Evolutionary conservation across 371 early-diverging fungal genomes (phyloP).

Genomic region (Apophysomyces ossiformis): DNA sequence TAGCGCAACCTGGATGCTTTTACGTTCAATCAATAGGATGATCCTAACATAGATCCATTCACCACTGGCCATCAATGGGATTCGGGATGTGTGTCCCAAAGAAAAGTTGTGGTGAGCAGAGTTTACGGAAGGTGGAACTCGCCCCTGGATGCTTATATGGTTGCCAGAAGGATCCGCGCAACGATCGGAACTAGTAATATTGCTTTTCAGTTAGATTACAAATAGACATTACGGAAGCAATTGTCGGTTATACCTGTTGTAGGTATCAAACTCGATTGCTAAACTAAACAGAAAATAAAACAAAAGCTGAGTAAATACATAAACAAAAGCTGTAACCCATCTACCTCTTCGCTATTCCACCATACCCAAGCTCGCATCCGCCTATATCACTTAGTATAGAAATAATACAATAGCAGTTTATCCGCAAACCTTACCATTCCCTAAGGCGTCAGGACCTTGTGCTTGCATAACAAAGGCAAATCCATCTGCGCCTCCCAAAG

Average conservation of each 20-base stretch:
- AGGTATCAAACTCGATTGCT: conserved; percentile 64
- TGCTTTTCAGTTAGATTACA: background rate
- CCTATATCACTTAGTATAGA: conserved; percentile 18
- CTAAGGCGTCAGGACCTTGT: conserved; percentile 27
- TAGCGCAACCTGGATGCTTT: conserved; percentile 23
- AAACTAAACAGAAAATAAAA: conserved; percentile 29
- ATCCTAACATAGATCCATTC: conserved; percentile 35
- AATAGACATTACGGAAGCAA: background rate
- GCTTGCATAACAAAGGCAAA: conserved; percentile 49
- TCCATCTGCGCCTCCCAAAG: conserved; percentile 46
- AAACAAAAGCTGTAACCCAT: background rate
- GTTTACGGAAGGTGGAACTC: conserved; percentile 32
- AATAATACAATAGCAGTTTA: background rate
- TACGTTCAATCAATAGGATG: conserved; percentile 14
- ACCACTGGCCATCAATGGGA: conserved; percentile 46
- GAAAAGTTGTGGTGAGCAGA: conserved; percentile 54
- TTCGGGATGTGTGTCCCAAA: conserved; percentile 41
- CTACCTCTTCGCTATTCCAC: conserved; percentile 45
- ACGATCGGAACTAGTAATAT: conserved; percentile 35
- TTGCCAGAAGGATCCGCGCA: conserved; percentile 55
- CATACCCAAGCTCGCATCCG: conserved; percentile 54
- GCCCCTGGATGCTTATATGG: conserved; percentile 56
- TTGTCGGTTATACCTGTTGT: conserved; percentile 37
- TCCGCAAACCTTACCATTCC: conserved; percentile 29
- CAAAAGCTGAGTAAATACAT: conserved; percentile 5